Evolutionary conservation across 306 rosid genomes (phyloP), one percentile per base, ranked within the genome.

Genomic region (Lablab purpureus): DNA sequence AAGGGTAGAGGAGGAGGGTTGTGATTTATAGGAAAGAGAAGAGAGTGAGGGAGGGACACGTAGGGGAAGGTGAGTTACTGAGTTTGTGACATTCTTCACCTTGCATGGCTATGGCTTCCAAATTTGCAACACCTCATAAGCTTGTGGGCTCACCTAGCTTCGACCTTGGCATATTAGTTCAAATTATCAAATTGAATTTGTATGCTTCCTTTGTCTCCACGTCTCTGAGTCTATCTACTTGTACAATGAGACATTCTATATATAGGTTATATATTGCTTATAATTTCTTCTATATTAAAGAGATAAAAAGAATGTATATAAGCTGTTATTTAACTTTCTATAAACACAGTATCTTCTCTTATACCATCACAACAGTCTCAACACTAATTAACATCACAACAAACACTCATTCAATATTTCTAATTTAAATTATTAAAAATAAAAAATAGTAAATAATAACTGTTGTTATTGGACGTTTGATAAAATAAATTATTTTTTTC

Each of bases 61-160:
- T 80, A 41, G 27, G 7, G 4, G n/a, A 60, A 21, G 3, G 6
- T 70, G 70, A 2, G 32, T 37, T 56, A 11, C n/a, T 74, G 47
- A 77, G 63, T 41, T 49, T 2, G 40, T 36, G 89, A 81, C 94
- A 88, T 34, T 83, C 82, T 82, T 84, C 90, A 63, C 10, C 73
- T 28, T 88, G 90, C 89, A 90, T 88, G 90, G 19, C 72, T 27
- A 17, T 30, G 30, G 13, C 2, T 22, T 19, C 73, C 67, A 10
- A 4, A 12, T 59, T 40, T 22, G 7, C 84, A 81, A 90, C 91
- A 86, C 90, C 78, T 90, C 85, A 84, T 34, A 3, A 17, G 1
- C n/a, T 62, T 76, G 18, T 56, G 63, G 32, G 17, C 27, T 3
- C 5, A 19, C 14, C 1, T 69, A 81, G 36, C 49, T 43, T 43